Evolutionary conservation across 345 rosid species (phyloP).

Genomic region (Arabidopsis arenosa): DNA sequence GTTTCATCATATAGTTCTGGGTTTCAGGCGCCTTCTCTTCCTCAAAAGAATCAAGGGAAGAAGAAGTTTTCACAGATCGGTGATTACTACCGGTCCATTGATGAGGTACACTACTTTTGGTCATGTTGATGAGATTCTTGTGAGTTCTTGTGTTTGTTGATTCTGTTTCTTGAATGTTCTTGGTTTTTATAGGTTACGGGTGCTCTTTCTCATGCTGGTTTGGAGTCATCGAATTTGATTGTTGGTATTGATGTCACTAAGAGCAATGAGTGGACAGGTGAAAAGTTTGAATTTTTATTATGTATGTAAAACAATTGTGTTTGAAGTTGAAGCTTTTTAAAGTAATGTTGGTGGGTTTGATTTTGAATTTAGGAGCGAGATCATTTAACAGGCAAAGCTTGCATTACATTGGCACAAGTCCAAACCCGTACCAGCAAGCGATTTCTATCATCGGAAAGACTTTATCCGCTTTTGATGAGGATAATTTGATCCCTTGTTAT

Average conservation of each 20-base stretch:
- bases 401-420: slow-evolving; percentile 61
- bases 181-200: slow-evolving; percentile 64
- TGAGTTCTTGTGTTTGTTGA: neutral
- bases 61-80: slow-evolving; percentile 76
- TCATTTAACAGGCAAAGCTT: slow-evolving; percentile 72
- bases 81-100: slow-evolving; percentile 75
- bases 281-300: neutral
- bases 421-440: slow-evolving; percentile 85
- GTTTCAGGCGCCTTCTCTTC: slow-evolving; percentile 18
- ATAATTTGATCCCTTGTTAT: slow-evolving; percentile 81
- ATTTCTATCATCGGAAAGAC: slow-evolving; percentile 81
- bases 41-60: slow-evolving; percentile 55
- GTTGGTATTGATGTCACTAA: slow-evolving; percentile 94
- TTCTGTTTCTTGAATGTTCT: slow-evolving; percentile 8
- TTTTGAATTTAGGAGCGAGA: slow-evolving; percentile 57
- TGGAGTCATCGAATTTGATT: slow-evolving; percentile 90
- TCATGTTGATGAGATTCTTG: neutral
- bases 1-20: slow-evolving; percentile 26
- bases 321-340: neutral
- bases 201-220: slow-evolving; percentile 79
- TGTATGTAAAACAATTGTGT: neutral
- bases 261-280: slow-evolving; percentile 96
- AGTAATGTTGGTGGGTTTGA: neutral
- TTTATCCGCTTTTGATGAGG: slow-evolving; percentile 76
- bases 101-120: slow-evolving; percentile 54